phyloP scores from a whole-genome alignment of 768 basidiomycete genomes.

The Lentinula aciculospora region DNA sequence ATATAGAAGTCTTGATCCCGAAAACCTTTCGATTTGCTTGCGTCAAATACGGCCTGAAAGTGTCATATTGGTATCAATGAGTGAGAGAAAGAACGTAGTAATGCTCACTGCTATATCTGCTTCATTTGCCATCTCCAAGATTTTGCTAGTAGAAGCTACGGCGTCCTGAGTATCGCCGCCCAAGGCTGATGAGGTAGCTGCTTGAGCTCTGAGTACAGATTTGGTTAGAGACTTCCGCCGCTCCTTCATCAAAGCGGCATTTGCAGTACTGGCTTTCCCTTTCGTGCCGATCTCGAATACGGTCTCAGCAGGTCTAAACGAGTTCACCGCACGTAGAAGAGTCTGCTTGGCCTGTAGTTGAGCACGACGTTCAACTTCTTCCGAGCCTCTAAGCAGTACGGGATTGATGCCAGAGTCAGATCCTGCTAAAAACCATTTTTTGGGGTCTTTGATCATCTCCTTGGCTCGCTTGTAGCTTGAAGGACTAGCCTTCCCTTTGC shows the following conservation, averaged over 20 bases:
- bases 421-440: slow-evolving; percentile 67
- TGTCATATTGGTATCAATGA: neutral
- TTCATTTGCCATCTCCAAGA: slow-evolving; percentile 73
- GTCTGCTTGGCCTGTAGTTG: slow-evolving; percentile 55
- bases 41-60: slow-evolving; percentile 62
- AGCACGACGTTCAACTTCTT: slow-evolving; percentile 26
- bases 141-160: slow-evolving; percentile 22
- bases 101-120: slow-evolving; percentile 63
- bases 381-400: slow-evolving; percentile 44
- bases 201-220: slow-evolving; percentile 45
- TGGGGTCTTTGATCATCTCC: slow-evolving; percentile 67
- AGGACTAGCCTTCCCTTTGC: slow-evolving; percentile 83
- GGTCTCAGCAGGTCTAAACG: slow-evolving; percentile 85
- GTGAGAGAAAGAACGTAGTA: slow-evolving; percentile 6
- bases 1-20: slow-evolving; percentile 88
- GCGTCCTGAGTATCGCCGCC: slow-evolving; percentile 29
- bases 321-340: slow-evolving; percentile 68
- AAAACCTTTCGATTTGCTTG: slow-evolving; percentile 47
- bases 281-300: slow-evolving; percentile 74
- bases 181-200: slow-evolving; percentile 22
- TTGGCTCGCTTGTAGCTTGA: slow-evolving; percentile 88
- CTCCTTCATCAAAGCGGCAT: slow-evolving; percentile 81
- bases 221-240: slow-evolving; percentile 73
- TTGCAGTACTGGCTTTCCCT: slow-evolving; percentile 57
- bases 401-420: slow-evolving; percentile 68